A percentile compares a stretch with the other conserved stretches of the same genome.
Conservation (phyloP, 2,329 filamentous ascomycete genomes). For the Cadophora sp. region DNA sequence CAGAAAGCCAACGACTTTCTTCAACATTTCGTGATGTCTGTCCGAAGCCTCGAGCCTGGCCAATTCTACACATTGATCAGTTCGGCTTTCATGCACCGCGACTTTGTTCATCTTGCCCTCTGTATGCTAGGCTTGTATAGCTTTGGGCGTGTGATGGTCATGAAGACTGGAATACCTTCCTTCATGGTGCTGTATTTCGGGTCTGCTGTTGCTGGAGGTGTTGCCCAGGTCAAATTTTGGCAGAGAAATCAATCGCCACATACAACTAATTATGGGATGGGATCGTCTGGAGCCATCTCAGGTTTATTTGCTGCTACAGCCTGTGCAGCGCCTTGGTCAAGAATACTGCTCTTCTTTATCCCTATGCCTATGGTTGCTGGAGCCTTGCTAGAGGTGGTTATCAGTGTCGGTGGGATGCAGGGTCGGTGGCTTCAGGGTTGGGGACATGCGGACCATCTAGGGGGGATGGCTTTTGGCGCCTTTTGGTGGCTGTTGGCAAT, state of each 20-base stretch:
- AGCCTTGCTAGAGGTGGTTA: not conserved
- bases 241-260: not conserved
- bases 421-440: slow-evolving; percentile 20
- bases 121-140: slow-evolving; percentile 43
- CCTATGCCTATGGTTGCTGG: slow-evolving; percentile 26
- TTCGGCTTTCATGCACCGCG: slow-evolving; percentile 43
- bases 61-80: slow-evolving; percentile 41
- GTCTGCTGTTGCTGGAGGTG: slow-evolving; percentile 26
- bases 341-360: slow-evolving; percentile 20
- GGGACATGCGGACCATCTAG: slow-evolving; percentile 33
- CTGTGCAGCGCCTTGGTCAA: slow-evolving; percentile 7
- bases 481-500: slow-evolving; percentile 15
- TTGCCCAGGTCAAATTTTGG: slow-evolving; percentile 25
- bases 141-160: slow-evolving; percentile 36
- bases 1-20: slow-evolving; percentile 17
- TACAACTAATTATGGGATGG: slow-evolving; percentile 14
- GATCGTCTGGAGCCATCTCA: slow-evolving; percentile 27
- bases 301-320: slow-evolving; percentile 23
- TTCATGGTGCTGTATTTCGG: slow-evolving; percentile 31
- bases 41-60: slow-evolving; percentile 25
- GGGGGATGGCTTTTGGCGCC: slow-evolving; percentile 23
- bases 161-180: slow-evolving; percentile 8
- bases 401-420: slow-evolving; percentile 23
- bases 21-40: slow-evolving; percentile 20
- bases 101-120: slow-evolving; percentile 38